Conservation (phyloP, 2,329 filamentous ascomycete genomes). For the Aureobasidium uvarum region DNA sequence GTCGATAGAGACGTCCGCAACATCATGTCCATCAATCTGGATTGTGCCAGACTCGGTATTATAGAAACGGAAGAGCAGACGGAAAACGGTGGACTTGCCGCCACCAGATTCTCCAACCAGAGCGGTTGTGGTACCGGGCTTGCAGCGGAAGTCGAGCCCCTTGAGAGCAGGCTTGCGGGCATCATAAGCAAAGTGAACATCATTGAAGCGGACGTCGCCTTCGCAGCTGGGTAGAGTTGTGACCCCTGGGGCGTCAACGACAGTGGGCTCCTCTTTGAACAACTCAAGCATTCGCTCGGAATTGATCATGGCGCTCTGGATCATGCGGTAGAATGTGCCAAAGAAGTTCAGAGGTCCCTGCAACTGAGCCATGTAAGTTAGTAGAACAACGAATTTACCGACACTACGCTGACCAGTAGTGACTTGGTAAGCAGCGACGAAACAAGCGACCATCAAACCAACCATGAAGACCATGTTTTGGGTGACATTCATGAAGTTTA, state of each 20-base stretch:
- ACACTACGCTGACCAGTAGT: conserved; percentile 59
- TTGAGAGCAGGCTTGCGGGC: conserved; percentile 78
- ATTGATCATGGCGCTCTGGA: conserved; percentile 96
- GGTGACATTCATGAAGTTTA: conserved; percentile 60
- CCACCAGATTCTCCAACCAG: conserved; percentile 96
- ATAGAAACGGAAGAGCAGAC: conserved; percentile 95
- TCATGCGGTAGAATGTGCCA: conserved; percentile 91
- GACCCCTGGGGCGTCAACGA: conserved; percentile 72
- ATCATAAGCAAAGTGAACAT: conserved; percentile 91
- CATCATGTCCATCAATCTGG: conserved; percentile 77
- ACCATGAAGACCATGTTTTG: conserved; percentile 64
- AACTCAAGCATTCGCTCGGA: conserved; percentile 92
- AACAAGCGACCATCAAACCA: conserved; percentile 65
- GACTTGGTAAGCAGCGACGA: conserved; percentile 69
- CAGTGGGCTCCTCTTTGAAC: conserved; percentile 93
- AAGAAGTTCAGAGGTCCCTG: conserved; percentile 71
- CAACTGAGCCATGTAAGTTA: conserved; percentile 73
- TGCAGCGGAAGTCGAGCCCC: conserved; percentile 79
- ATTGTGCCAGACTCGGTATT: conserved; percentile 78
- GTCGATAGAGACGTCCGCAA: conserved; percentile 85
- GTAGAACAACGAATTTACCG: conserved; percentile 67
- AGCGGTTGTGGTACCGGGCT: conserved; percentile 88
- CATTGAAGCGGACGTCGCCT: conserved; percentile 81
- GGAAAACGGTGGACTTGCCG: conserved; percentile 95
- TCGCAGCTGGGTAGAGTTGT: conserved; percentile 64